phyloP scores from a whole-genome alignment of 2,329 filamentous ascomycete genomes.

The Colletotrichum melonis region DNA sequence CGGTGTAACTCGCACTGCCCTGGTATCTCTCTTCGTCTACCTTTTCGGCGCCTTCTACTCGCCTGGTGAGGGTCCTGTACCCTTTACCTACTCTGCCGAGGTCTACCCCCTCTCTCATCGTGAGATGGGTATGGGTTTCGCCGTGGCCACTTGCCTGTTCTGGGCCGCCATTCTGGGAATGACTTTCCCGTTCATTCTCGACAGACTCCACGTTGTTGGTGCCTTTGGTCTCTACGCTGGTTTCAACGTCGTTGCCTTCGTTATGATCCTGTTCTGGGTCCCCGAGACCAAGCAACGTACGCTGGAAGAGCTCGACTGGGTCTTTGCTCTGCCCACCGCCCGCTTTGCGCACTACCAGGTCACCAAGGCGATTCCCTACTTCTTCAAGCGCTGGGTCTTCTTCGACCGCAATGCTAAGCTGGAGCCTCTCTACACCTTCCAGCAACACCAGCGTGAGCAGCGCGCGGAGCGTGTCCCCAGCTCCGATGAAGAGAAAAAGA shows the following conservation, averaged over 20 bases:
- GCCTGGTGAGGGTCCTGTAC: conserved; percentile 70
- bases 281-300: conserved; percentile 70
- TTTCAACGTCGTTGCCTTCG: conserved; percentile 65
- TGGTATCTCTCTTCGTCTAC: conserved; percentile 60
- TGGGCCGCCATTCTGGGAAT: conserved; percentile 72
- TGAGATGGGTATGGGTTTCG: conserved; percentile 78
- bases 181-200: conserved; percentile 70
- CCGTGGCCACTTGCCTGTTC: conserved; percentile 73
- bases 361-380: conserved; percentile 47
- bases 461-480: conserved; percentile 10
- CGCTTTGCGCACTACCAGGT: conserved; percentile 48
- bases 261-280: conserved; percentile 67
- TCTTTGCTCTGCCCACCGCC: conserved; percentile 49
- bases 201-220: conserved; percentile 48
- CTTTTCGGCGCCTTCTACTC: conserved; percentile 43
- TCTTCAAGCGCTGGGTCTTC: conserved; percentile 44
- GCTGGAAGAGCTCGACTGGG: conserved; percentile 57
- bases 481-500: conserved; percentile 34
- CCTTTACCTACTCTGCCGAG: conserved; percentile 76
- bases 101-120: conserved; percentile 78
- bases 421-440: conserved; percentile 56
- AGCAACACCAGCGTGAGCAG: conserved; percentile 29
- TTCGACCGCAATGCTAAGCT: conserved; percentile 46
- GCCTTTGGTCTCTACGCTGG: conserved; percentile 66
- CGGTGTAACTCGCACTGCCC: conserved; percentile 48